phyloP scores from a whole-genome alignment of 2,329 filamentous ascomycete species.

The Talaromyces sp. region DNA sequence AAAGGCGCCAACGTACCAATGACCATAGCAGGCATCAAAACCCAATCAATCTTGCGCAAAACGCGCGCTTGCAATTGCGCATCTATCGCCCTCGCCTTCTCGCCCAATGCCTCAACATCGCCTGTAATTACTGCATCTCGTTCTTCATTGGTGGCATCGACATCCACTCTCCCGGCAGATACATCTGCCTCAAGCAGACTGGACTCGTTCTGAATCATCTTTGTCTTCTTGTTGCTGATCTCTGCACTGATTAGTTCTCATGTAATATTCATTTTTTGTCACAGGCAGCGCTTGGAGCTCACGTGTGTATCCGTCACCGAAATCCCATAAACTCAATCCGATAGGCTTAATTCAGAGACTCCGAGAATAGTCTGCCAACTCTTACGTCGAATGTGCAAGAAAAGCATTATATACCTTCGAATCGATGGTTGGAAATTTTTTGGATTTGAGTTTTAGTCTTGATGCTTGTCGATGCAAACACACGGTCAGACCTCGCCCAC shows the following conservation, averaged over 20 bases:
- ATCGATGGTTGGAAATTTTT: not conserved
- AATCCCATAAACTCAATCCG: not conserved
- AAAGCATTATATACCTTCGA: not conserved
- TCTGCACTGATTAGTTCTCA: not conserved
- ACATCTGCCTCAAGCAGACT: not conserved
- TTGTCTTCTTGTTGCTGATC: not conserved
- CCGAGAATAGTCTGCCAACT: not conserved
- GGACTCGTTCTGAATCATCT: not conserved
- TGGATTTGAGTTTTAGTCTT: not conserved
- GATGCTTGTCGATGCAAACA: not conserved
- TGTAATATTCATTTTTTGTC: not conserved
- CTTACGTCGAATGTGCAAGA: not conserved
- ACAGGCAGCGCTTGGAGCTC: not conserved
- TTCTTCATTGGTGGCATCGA: not conserved
- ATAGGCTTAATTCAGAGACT: not conserved
- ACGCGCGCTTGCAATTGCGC: constrained; percentile 40
- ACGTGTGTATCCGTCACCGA: not conserved
- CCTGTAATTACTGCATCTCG: not conserved
- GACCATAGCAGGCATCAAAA: constrained; percentile 65
- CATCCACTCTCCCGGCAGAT: not conserved
- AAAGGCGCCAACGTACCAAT: constrained; percentile 38
- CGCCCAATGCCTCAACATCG: not conserved
- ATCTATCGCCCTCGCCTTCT: constrained; percentile 5
- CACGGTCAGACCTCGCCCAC: not conserved
- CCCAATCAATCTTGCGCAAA: constrained; percentile 63